Evolutionary conservation across 208 protist genomes (phyloP).

Genomic region (Zelonia costaricensis): DNA sequence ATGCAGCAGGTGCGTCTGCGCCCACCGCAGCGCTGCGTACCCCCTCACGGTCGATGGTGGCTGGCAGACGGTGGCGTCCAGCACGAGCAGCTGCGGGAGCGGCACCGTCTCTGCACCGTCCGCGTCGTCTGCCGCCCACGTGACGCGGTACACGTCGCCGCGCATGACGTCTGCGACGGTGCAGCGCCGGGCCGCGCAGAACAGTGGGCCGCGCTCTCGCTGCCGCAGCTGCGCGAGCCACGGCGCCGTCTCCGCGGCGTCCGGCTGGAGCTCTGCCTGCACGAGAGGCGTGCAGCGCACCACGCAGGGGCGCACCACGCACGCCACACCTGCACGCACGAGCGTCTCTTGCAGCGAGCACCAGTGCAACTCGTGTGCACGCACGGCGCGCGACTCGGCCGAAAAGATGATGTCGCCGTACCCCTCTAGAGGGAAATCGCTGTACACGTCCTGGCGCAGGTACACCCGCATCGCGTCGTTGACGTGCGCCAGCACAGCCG

Average conservation of each 20-base stretch:
- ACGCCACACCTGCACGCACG: constrained; percentile 34
- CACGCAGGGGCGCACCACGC: constrained; percentile 39
- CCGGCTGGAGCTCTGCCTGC: constrained; percentile 14
- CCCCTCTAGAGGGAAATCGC: constrained; percentile 37
- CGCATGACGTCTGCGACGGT: constrained; percentile 49
- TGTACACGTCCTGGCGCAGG: constrained; percentile 50
- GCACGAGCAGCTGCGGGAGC: constrained; percentile 34
- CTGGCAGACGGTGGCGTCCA: constrained; percentile 52
- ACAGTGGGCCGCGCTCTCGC: constrained; percentile 19
- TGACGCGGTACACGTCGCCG: constrained; percentile 57
- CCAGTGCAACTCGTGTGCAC: constrained; percentile 22
- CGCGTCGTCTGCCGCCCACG: constrained; percentile 19
- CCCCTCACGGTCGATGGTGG: constrained; percentile 26
- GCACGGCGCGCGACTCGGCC: constrained; percentile 5
- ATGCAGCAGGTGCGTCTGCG: constrained; percentile 40
- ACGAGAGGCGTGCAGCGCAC: constrained; percentile 30
- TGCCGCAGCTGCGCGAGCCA: constrained; percentile 27
- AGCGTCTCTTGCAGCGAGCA: constrained; percentile 54
- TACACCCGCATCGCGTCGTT: constrained; percentile 33
- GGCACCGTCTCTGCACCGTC: background rate
- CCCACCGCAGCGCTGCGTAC: constrained; percentile 44
- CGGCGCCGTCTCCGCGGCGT: background rate
- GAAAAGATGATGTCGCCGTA: constrained; percentile 65
- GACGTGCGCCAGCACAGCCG: constrained; percentile 11
- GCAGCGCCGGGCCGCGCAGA: constrained; percentile 21